Conservation (phyloP, 805 yeast species). For the Ogataea minuta region DNA sequence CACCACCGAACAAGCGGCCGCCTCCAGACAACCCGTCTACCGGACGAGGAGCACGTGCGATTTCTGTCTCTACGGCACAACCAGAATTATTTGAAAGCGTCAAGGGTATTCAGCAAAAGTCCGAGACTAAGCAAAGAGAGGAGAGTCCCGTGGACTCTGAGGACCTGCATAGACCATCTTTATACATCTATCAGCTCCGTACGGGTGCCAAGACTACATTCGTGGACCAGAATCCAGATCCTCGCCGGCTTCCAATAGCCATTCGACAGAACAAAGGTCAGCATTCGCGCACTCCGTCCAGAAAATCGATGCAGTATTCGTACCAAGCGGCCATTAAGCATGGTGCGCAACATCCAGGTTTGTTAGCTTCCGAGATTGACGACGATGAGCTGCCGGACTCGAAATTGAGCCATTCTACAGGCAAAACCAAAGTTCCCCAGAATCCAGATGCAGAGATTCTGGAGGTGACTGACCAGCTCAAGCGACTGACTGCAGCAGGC, state of each 20-base stretch:
- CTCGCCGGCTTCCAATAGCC: slow-evolving; percentile 54
- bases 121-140: background rate
- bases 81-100: slow-evolving; percentile 31
- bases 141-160: slow-evolving; percentile 1
- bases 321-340: slow-evolving; percentile 51
- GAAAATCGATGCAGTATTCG: slow-evolving; percentile 26
- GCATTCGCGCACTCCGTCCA: slow-evolving; percentile 31
- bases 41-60: slow-evolving; percentile 37
- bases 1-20: slow-evolving; percentile 32
- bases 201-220: slow-evolving; percentile 37
- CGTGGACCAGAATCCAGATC: slow-evolving; percentile 44
- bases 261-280: slow-evolving; percentile 38
- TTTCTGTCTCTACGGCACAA: slow-evolving; percentile 35
- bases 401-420: slow-evolving; percentile 28
- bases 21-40: slow-evolving; percentile 40
- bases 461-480: slow-evolving; percentile 32
- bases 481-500: slow-evolving; percentile 21
- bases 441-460: slow-evolving; percentile 35
- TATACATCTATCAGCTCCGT: slow-evolving; percentile 16
- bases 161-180: slow-evolving; percentile 11
- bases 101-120: background rate
- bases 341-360: slow-evolving; percentile 64
- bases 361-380: slow-evolving; percentile 74
- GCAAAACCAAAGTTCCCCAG: slow-evolving; percentile 30
- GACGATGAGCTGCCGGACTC: slow-evolving; percentile 50